Percentiles rank a stretch among this genome's conserved stretches.
Conservation (phyloP, 768 basidiomycete genomes). For the Inosperma sp. region DNA sequence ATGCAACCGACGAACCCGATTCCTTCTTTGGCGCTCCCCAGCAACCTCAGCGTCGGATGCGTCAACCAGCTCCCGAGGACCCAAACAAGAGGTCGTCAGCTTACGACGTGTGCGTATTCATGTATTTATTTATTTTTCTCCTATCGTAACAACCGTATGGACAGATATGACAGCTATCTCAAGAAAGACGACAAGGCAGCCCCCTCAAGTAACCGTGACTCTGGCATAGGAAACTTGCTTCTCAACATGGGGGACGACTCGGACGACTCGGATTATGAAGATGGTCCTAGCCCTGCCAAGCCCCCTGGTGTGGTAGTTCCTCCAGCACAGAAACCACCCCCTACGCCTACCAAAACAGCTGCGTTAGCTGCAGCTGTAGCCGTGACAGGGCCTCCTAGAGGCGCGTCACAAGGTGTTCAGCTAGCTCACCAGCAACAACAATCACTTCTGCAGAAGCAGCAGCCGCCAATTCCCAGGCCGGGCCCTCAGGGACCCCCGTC, state of each 20-base stretch:
- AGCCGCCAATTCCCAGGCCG: slow-evolving; percentile 7
- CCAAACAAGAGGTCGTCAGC: slow-evolving; percentile 56
- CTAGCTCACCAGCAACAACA: neutral
- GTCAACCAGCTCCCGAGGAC: slow-evolving; percentile 41
- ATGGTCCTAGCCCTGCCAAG: slow-evolving; percentile 7
- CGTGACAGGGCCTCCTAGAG: neutral
- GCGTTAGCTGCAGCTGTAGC: slow-evolving; percentile 20
- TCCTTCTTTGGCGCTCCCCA: slow-evolving; percentile 48
- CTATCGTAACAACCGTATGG: slow-evolving; percentile 9
- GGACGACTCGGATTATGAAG: slow-evolving; percentile 40
- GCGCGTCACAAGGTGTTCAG: neutral
- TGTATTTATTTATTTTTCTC: slow-evolving; percentile 6
- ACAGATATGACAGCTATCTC: slow-evolving; percentile 63
- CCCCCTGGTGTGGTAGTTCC: slow-evolving; percentile 14
- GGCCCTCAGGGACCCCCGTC: slow-evolving; percentile 3
- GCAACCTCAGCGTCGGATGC: slow-evolving; percentile 39
- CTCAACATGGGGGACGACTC: slow-evolving; percentile 32
- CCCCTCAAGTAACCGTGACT: slow-evolving; percentile 36
- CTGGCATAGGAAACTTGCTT: slow-evolving; percentile 47
- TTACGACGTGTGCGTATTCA: slow-evolving; percentile 58
- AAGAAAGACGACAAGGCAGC: slow-evolving; percentile 22
- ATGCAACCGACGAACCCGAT: slow-evolving; percentile 65
- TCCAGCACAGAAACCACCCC: slow-evolving; percentile 9
- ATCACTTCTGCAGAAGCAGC: slow-evolving; percentile 7
- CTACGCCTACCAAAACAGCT: slow-evolving; percentile 17